Conservation (phyloP, 192 early-diverging fungal genomes). For the Coemansia sp. region DNA sequence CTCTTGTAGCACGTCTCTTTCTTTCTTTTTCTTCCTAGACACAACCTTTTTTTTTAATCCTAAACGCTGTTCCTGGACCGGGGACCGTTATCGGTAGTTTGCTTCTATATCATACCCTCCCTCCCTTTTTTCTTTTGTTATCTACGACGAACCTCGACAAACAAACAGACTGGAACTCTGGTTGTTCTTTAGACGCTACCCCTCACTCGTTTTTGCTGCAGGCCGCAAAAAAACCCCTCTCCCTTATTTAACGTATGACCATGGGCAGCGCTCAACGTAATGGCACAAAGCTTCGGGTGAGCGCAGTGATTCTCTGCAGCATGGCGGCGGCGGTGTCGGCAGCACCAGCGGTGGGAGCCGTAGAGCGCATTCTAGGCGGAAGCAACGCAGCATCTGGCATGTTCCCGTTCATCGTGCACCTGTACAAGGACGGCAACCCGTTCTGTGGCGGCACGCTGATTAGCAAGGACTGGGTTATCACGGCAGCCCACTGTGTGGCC, state of each 20-base stretch:
- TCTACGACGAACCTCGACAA: not conserved
- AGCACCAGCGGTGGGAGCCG: not conserved
- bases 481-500: constrained; percentile 57
- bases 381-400: constrained; percentile 13
- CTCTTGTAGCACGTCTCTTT: not conserved
- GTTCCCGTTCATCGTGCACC: constrained; percentile 51
- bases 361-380: constrained; percentile 47
- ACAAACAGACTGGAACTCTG: too few species aligned
- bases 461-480: constrained; percentile 48
- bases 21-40: not conserved
- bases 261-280: not conserved
- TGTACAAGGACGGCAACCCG: constrained; percentile 41
- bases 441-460: constrained; percentile 50
- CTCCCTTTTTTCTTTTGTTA: not conserved
- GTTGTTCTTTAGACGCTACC: not conserved
- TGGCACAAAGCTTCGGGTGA: not conserved
- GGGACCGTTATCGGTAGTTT: not conserved
- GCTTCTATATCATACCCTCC: not conserved
- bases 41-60: not conserved
- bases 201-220: not conserved
- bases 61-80: not conserved
- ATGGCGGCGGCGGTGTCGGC: constrained; percentile 2
- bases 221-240: not conserved
- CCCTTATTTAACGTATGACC: not conserved
- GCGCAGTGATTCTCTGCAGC: not conserved